A percentile compares a stretch with the other conserved stretches of the same genome.
These are phyloP conservation scores for Termitomyces heimii DNA, from an alignment of 768 basidiomycete genomes.

Conservation along the genomic window DNA sequence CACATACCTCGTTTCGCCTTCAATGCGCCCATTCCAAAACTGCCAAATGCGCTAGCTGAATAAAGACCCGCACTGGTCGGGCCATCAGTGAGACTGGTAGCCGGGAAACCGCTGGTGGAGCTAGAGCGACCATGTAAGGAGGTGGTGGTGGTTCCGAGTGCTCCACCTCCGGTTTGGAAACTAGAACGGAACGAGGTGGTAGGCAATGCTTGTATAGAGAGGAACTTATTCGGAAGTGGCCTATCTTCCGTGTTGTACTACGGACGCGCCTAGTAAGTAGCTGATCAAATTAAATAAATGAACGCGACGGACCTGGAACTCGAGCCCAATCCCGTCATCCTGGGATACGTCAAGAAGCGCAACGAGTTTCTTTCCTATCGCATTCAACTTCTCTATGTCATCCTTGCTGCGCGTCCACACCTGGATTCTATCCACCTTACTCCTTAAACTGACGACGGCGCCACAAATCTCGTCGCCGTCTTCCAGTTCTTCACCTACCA, in stretches of 20 bases:
- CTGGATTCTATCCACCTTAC: conserved; percentile 87
- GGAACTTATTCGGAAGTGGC: conserved; percentile 75
- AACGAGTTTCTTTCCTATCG: conserved; percentile 76
- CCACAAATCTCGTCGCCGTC: conserved; percentile 75
- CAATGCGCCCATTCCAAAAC: conserved; percentile 26
- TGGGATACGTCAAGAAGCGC: conserved; percentile 82
- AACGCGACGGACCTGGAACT: conserved; percentile 69
- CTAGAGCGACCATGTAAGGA: conserved; percentile 13
- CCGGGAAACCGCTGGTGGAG: conserved; percentile 4
- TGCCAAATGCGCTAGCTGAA: conserved; percentile 23
- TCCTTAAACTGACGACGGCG: conserved; percentile 81
- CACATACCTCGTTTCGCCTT: conserved; percentile 14
- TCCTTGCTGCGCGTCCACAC: conserved; percentile 86
- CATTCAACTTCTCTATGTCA: conserved; percentile 80
- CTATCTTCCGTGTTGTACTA: conserved; percentile 88
- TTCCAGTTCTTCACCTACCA: conserved; percentile 80
- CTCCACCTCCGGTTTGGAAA: conserved; percentile 38
- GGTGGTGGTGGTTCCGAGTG: conserved; percentile 1
- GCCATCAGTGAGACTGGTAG: conserved; percentile 5
- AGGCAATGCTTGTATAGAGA: conserved; percentile 71
- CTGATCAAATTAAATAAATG: background rate
- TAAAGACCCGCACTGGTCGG: conserved; percentile 10
- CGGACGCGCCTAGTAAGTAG: background rate
- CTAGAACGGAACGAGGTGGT: conserved; percentile 59
- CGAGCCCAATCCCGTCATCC: conserved; percentile 77